Evolutionary conservation across 176 grass and related monocot genomes (phyloP).

Genomic region (Poa annua): DNA sequence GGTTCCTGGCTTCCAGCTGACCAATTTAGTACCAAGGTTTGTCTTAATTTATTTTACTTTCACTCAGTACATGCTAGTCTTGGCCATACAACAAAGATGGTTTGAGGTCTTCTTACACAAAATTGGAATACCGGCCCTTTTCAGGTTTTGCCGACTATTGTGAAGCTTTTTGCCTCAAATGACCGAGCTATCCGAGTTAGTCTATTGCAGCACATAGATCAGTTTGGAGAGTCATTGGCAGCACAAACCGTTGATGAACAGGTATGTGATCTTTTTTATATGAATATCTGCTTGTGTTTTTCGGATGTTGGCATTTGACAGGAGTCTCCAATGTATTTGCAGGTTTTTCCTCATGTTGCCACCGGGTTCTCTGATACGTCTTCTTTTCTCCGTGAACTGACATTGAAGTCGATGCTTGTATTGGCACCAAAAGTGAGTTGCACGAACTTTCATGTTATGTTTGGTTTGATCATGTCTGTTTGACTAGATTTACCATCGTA

Average conservation of each 20-base stretch:
- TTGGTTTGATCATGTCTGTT: constrained; percentile 14
- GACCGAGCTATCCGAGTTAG: constrained; percentile 96
- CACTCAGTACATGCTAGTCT: constrained; percentile 13
- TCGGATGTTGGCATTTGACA: constrained; percentile 37
- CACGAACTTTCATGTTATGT: constrained; percentile 7
- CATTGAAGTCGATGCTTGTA: constrained; percentile 95
- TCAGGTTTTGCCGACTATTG: constrained; percentile 94
- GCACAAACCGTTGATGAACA: constrained; percentile 98
- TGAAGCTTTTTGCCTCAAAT: constrained; percentile 96
- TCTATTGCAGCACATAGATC: constrained; percentile 97
- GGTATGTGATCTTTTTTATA: constrained; percentile 54
- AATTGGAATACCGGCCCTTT: constrained; percentile 42
- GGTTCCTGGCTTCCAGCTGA: constrained; percentile 90
- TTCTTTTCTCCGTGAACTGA: constrained; percentile 86
- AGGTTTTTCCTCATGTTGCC: constrained; percentile 97
- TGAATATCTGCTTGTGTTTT: constrained; percentile 8
- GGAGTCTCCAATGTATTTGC: constrained; percentile 37
- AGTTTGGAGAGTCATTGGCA: constrained; percentile 92
- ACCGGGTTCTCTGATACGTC: constrained; percentile 99
- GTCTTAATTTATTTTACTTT: constrained; percentile 30
- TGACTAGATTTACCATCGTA: constrained; percentile 10
- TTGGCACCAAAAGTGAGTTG: constrained; percentile 92
- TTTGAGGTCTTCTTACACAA: constrained; percentile 1
- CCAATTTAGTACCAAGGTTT: constrained; percentile 88
- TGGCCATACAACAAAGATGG: constrained; percentile 11